phyloP scores from a whole-genome alignment of 495 filamentous ascomycete genomes.

The Aspergillus sparsus region DNA sequence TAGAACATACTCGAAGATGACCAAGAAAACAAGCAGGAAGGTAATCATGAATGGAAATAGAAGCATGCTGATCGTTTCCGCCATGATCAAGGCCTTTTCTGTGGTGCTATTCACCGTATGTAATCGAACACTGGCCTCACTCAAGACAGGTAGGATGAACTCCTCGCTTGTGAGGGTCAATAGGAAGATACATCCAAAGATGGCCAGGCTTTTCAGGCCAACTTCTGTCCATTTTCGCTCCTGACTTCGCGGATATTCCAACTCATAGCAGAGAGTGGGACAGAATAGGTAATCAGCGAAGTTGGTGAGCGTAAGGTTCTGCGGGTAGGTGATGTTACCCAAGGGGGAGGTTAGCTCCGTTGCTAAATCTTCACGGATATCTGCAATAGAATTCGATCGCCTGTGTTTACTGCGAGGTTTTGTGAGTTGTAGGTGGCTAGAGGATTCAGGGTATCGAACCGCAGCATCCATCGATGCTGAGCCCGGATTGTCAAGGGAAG shows the following conservation, averaged over 20 bases:
- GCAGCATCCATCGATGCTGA: constrained; percentile 67
- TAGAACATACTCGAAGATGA: constrained; percentile 95
- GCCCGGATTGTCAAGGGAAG: constrained; percentile 74
- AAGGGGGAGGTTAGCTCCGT: constrained; percentile 87
- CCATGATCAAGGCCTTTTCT: constrained; percentile 76
- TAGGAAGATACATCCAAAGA: constrained; percentile 96
- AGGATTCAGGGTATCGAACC: constrained; percentile 73
- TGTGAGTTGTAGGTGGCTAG: constrained; percentile 37
- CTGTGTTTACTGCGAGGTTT: constrained; percentile 29
- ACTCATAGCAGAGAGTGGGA: constrained; percentile 94
- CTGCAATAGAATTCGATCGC: constrained; percentile 53
- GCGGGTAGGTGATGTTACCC: constrained; percentile 85
- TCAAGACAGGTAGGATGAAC: constrained; percentile 88
- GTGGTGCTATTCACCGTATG: constrained; percentile 54
- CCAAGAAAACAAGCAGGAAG: constrained; percentile 90
- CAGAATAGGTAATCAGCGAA: constrained; percentile 88
- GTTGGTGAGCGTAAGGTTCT: constrained; percentile 80
- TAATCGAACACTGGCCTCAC: constrained; percentile 70
- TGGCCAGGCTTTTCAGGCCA: constrained; percentile 79
- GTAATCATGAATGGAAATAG: constrained; percentile 98
- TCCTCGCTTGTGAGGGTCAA: constrained; percentile 90
- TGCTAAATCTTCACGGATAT: constrained; percentile 83
- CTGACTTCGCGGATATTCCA: constrained; percentile 86
- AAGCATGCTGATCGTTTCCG: constrained; percentile 90
- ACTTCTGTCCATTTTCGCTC: constrained; percentile 78